These are phyloP conservation scores for Diaporthe aspalathi DNA, from an alignment of 2,329 filamentous ascomycete species.

Conservation along the genomic window DNA sequence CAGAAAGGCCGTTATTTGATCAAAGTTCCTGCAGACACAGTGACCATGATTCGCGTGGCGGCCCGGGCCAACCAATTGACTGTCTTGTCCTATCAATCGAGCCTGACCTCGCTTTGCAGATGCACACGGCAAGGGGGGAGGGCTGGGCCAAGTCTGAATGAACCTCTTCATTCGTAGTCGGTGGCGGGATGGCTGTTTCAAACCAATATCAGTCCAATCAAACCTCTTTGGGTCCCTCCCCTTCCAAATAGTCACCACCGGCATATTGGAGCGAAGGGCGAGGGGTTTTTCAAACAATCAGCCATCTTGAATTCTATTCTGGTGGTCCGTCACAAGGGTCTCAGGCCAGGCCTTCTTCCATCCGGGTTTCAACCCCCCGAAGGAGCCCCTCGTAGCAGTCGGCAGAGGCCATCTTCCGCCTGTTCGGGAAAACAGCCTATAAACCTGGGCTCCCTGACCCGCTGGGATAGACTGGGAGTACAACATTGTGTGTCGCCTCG, in stretches of 20 bases:
- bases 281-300: neutral
- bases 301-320: slow-evolving; percentile 24
- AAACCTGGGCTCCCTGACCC: neutral
- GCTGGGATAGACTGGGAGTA: neutral
- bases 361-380: slow-evolving; percentile 23
- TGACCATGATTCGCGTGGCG: slow-evolving; percentile 23
- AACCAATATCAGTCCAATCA: slow-evolving; percentile 21
- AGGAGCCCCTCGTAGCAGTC: slow-evolving; percentile 12
- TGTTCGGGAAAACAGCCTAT: neutral
- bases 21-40: slow-evolving; percentile 10
- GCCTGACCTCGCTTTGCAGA: slow-evolving; percentile 19
- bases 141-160: slow-evolving; percentile 6
- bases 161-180: slow-evolving; percentile 17
- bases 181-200: slow-evolving; percentile 27
- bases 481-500: slow-evolving; percentile 1
- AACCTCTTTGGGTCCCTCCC: neutral
- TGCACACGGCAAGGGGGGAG: neutral
- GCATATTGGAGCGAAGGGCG: neutral
- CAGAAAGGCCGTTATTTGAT: slow-evolving; percentile 5
- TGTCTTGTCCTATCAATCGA: neutral
- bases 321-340: neutral
- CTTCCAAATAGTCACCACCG: neutral
- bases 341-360: slow-evolving; percentile 8
- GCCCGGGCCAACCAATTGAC: neutral
- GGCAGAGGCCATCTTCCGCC: slow-evolving; percentile 7